Base-by-base conservation (phyloP, 805 yeast genomes). In the Cyberlindnera sargentensis region DNA sequence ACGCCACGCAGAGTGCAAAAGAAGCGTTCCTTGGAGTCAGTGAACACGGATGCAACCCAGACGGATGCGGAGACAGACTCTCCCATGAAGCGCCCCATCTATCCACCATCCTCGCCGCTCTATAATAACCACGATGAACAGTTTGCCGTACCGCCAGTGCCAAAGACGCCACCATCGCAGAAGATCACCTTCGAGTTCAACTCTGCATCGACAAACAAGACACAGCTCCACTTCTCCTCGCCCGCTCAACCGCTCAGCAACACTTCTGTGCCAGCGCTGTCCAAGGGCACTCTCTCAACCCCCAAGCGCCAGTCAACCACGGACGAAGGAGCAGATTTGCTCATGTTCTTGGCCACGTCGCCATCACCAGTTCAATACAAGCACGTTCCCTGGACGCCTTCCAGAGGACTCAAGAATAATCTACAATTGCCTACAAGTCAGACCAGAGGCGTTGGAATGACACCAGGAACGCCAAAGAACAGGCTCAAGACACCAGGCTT, bases 321-420 rank as follows among this genome's bases (percentile, higher is more conserved):
- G 24, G 71, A 68, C 39, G 93, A 84, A 62, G 95, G 95, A 10
- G 95, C 95, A 1, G 91, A 83, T 59, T 65, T 87, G 47, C 71
- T 87, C 48, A 75, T 87, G 77, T 87, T 77, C 61, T 67, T 87
- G 52, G 95, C 95, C 2, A 83, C 90, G 6, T 84, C 93, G 7
- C 95, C 95, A 2, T 76, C 85, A 0, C 84, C 84, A 1, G 52
- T 48, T 6, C 61, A 57, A 34, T 53, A 56, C 43, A 49, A 47
- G 34, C 48, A 52, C 33, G 46, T 47, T 23, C 57, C 60, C 6
- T 51, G 56, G 2, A 51, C 59, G 0, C 58, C 59, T 6, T 50
- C 58, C 3, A 47, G 51, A 31, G 35, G 36, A 32, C 37, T 37
- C 32, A 48, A 41, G 43, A 36, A 28, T 20, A 8, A 47, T 1